Percentiles rank a stretch among this genome's conserved stretches.
phyloP scores from a whole-genome alignment of 768 basidiomycete genomes.

The Amanita fuliginea region DNA sequence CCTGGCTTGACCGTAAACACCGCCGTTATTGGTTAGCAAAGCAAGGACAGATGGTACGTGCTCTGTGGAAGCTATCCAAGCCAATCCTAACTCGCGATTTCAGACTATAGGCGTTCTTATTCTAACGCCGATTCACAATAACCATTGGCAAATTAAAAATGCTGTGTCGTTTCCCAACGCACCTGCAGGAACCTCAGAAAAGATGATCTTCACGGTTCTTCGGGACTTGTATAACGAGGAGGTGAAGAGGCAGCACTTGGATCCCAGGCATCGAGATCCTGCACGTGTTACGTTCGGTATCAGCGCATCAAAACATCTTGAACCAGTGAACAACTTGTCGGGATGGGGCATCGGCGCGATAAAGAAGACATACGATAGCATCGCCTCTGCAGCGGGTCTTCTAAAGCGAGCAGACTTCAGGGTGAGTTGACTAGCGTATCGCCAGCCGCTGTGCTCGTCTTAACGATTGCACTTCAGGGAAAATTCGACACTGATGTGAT shows the following conservation, averaged over 20 bases:
- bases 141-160: slow-evolving; percentile 44
- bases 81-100: background rate
- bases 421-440: slow-evolving; percentile 15
- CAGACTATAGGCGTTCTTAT: slow-evolving; percentile 39
- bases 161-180: slow-evolving; percentile 41
- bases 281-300: slow-evolving; percentile 37
- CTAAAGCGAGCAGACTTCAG: slow-evolving; percentile 32
- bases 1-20: slow-evolving; percentile 45
- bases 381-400: slow-evolving; percentile 27
- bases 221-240: slow-evolving; percentile 27
- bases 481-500: slow-evolving; percentile 33
- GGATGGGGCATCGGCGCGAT: slow-evolving; percentile 36
- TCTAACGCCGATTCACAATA: slow-evolving; percentile 32
- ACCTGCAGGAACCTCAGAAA: slow-evolving; percentile 43
- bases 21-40: slow-evolving; percentile 47
- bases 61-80: background rate
- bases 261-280: slow-evolving; percentile 10
- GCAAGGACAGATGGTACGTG: slow-evolving; percentile 19
- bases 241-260: slow-evolving; percentile 5
- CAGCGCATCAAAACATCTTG: slow-evolving; percentile 29
- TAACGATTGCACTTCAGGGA: slow-evolving; percentile 16
- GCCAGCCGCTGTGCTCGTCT: background rate
- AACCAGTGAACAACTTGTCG: slow-evolving; percentile 30
- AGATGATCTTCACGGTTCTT: slow-evolving; percentile 37
- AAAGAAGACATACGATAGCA: slow-evolving; percentile 29